Percentiles rank a stretch among this genome's conserved stretches.
These are phyloP conservation scores for Epichloe coenophiala DNA, from an alignment of 2,329 filamentous ascomycete species.

Conservation along the genomic window DNA sequence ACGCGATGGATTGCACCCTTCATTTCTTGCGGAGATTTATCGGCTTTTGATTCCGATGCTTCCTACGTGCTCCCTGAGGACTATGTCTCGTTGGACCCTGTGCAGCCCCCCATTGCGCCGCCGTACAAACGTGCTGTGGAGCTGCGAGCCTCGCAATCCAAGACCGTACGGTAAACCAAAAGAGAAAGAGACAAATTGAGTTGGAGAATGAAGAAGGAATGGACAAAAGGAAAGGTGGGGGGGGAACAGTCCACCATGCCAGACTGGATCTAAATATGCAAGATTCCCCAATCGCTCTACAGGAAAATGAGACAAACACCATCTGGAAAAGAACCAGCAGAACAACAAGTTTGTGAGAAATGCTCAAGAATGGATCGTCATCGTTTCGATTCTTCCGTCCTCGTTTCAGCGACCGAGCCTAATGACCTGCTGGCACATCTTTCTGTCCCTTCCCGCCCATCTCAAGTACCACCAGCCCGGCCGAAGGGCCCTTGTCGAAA, in stretches of 20 bases:
- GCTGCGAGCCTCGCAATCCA: conserved; percentile 32
- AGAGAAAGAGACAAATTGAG: background rate
- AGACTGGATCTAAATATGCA: background rate
- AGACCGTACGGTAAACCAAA: conserved; percentile 7
- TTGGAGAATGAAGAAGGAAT: background rate
- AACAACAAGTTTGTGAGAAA: background rate
- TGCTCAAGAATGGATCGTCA: background rate
- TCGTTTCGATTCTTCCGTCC: background rate
- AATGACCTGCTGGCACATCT: conserved; percentile 19
- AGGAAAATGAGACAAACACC: background rate
- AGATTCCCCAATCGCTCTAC: background rate
- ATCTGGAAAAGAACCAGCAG: background rate
- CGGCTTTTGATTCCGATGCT: conserved; percentile 88
- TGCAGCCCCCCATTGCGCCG: conserved; percentile 95
- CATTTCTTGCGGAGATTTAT: conserved; percentile 91
- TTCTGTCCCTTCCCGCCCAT: conserved; percentile 25
- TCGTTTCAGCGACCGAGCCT: background rate
- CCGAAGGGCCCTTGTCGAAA: conserved; percentile 28
- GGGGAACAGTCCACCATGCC: background rate
- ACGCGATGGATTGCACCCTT: conserved; percentile 86
- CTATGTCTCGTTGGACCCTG: conserved; percentile 74
- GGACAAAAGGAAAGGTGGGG: background rate
- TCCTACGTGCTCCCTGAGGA: conserved; percentile 82
- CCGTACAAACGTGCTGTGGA: conserved; percentile 89
- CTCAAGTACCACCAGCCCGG: conserved; percentile 27